Percentiles rank a stretch among this genome's conserved stretches.
These are phyloP conservation scores for Microcyclosporella mali DNA, from an alignment of 2,329 filamentous ascomycete species.

Conservation along the genomic window DNA sequence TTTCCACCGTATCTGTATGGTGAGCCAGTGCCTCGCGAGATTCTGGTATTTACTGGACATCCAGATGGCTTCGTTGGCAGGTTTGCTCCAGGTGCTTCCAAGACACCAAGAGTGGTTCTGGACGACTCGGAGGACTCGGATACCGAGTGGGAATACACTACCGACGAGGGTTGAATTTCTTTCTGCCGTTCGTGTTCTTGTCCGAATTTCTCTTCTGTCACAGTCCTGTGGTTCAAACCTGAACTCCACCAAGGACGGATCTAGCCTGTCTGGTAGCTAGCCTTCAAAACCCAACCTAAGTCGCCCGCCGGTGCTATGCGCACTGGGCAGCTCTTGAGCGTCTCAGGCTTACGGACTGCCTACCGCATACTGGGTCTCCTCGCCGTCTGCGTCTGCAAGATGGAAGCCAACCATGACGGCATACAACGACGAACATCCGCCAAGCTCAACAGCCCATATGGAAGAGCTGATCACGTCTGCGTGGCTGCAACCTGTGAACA, in stretches of 20 bases:
- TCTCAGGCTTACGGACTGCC: conserved; percentile 20
- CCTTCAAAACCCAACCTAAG: conserved; percentile 25
- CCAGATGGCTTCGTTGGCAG: conserved; percentile 3
- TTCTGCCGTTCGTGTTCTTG: background rate
- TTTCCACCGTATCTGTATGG: conserved; percentile 21
- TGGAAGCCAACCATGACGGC: conserved; percentile 28
- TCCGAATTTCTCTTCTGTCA: too few relatives aligned
- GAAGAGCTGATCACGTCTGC: conserved; percentile 27
- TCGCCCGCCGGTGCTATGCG: conserved; percentile 27
- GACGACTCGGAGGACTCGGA: conserved; percentile 4
- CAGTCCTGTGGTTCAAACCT: conserved; percentile 15
- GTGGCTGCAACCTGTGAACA: conserved; percentile 28
- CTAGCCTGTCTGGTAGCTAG: conserved; percentile 23
- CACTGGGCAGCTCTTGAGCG: conserved; percentile 19
- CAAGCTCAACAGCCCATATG: conserved; percentile 18
- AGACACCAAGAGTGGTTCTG: background rate
- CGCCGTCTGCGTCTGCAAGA: conserved; percentile 23
- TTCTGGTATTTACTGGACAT: conserved; percentile 1
- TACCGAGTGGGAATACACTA: conserved; percentile 5
- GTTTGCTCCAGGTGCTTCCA: background rate
- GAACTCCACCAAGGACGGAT: conserved; percentile 24
- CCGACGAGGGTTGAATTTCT: conserved; percentile 1
- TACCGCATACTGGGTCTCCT: conserved; percentile 17
- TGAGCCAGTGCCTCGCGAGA: conserved; percentile 12
- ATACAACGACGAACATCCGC: conserved; percentile 20